A percentile compares a stretch with the other conserved stretches of the same genome.
These are phyloP conservation scores for Limonium bicolor DNA, from an alignment of 148 eudicot genomes.

Conservation along the genomic window DNA sequence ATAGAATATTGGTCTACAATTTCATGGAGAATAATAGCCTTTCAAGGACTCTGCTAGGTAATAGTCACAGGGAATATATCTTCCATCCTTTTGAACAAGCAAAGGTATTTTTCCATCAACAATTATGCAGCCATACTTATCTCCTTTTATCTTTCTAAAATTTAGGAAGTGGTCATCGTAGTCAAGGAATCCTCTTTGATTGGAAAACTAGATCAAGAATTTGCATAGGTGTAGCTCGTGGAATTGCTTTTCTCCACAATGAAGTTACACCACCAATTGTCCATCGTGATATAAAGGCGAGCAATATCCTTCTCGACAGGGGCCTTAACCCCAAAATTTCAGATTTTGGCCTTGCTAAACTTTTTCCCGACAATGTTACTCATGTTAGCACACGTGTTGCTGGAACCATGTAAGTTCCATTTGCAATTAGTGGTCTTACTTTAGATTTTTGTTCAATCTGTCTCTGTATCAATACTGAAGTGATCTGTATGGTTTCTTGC, in stretches of 20 bases:
- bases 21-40: slow-evolving; percentile 43
- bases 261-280: slow-evolving; percentile 30
- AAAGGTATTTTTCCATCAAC: no score
- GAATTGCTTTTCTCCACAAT: slow-evolving; percentile 38
- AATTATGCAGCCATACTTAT: no score
- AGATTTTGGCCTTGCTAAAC: slow-evolving; percentile 52
- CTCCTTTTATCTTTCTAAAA: no score
- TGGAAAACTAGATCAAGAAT: slow-evolving; percentile 27
- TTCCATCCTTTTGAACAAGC: no score
- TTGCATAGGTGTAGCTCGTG: slow-evolving; percentile 34
- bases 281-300: slow-evolving; percentile 47
- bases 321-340: slow-evolving; percentile 36
- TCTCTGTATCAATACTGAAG: no score
- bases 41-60: slow-evolving; percentile 32
- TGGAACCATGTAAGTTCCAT: slow-evolving; percentile 33
- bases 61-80: no score
- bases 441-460: no score
- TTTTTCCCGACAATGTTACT: slow-evolving; percentile 32
- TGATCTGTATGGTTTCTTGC: no score
- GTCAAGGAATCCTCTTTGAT: slow-evolving; percentile 13
- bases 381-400: slow-evolving; percentile 51
- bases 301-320: slow-evolving; percentile 44
- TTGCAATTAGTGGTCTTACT: not conserved
- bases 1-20: slow-evolving; percentile 40
- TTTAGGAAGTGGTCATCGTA: slow-evolving; percentile 16